phyloP scores from a whole-genome alignment of 2,329 filamentous ascomycete genomes.

The Trichoderma breve region DNA sequence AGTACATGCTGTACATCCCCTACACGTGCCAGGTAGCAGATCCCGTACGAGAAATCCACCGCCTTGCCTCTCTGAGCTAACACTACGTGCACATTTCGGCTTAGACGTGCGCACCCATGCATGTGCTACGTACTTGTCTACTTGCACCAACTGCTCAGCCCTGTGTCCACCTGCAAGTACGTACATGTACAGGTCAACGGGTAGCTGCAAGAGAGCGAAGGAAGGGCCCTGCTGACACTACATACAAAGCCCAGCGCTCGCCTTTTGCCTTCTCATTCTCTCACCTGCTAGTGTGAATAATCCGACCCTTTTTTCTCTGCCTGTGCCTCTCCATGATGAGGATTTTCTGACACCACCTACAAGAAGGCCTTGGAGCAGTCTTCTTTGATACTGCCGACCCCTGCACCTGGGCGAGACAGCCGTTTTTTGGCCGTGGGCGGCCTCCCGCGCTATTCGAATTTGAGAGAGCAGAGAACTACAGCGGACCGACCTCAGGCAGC shows the following conservation, averaged over 20 bases:
- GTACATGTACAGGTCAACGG: not conserved
- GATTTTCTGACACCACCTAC: constrained; percentile 6
- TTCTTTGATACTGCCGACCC: not conserved
- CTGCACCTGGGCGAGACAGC: constrained; percentile 2
- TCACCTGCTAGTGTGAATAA: not conserved
- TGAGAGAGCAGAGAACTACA: not conserved
- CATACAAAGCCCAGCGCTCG: not conserved
- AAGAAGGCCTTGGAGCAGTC: not conserved
- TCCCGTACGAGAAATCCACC: not conserved
- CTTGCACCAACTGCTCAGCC: constrained; percentile 14
- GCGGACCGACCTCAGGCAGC: not conserved
- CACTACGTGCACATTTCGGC: not conserved
- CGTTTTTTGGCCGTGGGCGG: constrained; percentile 17
- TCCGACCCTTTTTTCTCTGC: not conserved
- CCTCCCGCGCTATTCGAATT: constrained; percentile 14
- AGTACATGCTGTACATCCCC: not conserved
- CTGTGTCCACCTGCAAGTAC: constrained; percentile 2
- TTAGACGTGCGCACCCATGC: not conserved
- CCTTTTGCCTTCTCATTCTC: not conserved
- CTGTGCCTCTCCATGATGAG: constrained; percentile 12
- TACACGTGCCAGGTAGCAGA: not conserved
- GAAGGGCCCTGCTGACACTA: constrained; percentile 12
- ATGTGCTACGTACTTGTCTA: not conserved
- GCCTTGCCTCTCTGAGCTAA: not conserved
- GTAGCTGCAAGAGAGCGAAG: not conserved